Percentiles rank a stretch among this genome's conserved stretches.
These are phyloP conservation scores for Aspergillus campestris DNA, from an alignment of 495 filamentous ascomycete species.

Conservation along the genomic window DNA sequence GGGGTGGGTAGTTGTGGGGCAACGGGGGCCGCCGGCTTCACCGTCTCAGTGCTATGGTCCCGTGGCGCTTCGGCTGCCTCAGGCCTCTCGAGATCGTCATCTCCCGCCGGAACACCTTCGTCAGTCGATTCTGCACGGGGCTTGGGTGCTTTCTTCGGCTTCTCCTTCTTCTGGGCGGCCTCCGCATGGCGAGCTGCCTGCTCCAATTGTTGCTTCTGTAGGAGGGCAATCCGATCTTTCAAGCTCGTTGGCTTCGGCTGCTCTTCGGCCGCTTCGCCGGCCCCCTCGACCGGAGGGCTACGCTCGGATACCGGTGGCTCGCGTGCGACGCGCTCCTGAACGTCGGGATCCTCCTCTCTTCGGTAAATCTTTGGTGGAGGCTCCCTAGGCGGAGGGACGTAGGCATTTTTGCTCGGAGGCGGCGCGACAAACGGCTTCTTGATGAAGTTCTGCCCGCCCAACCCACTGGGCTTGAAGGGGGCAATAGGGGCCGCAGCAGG, in stretches of 20 bases:
- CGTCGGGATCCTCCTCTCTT: conserved; percentile 82
- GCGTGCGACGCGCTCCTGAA: conserved; percentile 50
- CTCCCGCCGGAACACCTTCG: conserved; percentile 23
- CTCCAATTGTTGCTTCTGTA: conserved; percentile 91
- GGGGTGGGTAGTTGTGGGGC: conserved; percentile 34
- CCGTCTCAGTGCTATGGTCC: conserved; percentile 52
- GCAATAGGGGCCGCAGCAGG: conserved; percentile 73
- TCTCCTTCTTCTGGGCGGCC: conserved; percentile 75
- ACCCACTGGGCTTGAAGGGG: conserved; percentile 71
- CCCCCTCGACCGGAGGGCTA: conserved; percentile 47
- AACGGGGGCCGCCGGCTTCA: conserved; percentile 35
- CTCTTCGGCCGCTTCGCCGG: conserved; percentile 54
- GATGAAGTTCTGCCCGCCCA: conserved; percentile 61
- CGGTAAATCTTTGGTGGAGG: conserved; percentile 69
- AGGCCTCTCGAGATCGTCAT: conserved; percentile 32
- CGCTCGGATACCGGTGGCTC: conserved; percentile 41
- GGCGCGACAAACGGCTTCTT: conserved; percentile 99
- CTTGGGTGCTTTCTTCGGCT: conserved; percentile 72
- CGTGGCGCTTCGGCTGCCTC: conserved; percentile 44
- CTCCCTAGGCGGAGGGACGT: conserved; percentile 64
- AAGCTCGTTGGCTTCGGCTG: conserved; percentile 83
- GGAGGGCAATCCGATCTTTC: conserved; percentile 86
- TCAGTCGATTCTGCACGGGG: conserved; percentile 57
- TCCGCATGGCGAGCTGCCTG: conserved; percentile 75
- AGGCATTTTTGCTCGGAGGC: conserved; percentile 88